A percentile compares a stretch with the other conserved stretches of the same genome.
Conservation (phyloP, 768 basidiomycete species). For the Russula griseocarnosa region DNA sequence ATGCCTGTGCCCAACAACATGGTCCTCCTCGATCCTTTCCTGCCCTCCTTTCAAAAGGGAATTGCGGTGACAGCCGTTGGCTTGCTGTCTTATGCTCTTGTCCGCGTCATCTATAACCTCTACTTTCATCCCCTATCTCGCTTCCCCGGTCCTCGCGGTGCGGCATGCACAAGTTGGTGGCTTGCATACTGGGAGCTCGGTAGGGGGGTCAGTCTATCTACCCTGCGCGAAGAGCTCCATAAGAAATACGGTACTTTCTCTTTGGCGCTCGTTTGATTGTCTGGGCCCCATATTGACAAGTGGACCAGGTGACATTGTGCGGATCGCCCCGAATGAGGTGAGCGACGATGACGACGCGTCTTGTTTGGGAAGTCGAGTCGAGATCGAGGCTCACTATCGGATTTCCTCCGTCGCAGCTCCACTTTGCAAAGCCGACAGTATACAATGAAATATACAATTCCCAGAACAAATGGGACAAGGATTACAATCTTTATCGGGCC, state of each 20-base stretch:
- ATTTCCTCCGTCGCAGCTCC: not conserved
- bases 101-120: constrained; percentile 9
- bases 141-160: constrained; percentile 23
- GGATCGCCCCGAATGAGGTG: constrained; percentile 24
- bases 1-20: not conserved
- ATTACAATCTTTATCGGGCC: constrained; percentile 38
- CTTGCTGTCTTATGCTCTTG: constrained; percentile 1
- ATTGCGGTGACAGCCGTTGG: not conserved
- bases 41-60: constrained; percentile 6
- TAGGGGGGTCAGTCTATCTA: constrained; percentile 11
- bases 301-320: constrained; percentile 13
- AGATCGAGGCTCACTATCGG: not conserved
- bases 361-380: not conserved
- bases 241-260: constrained; percentile 7
- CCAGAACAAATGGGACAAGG: constrained; percentile 38
- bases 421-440: constrained; percentile 12
- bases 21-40: not conserved
- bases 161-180: constrained; percentile 21
- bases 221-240: constrained; percentile 15
- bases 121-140: constrained; percentile 21
- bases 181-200: constrained; percentile 21
- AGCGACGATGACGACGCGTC: too few species aligned
- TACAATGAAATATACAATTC: constrained; percentile 23
- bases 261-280: not conserved
- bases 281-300: not conserved